A percentile compares a stretch with the other conserved stretches of the same genome.
These are phyloP conservation scores for Monosporascus ibericus DNA, from an alignment of 2,329 filamentous ascomycete species.

Conservation along the genomic window DNA sequence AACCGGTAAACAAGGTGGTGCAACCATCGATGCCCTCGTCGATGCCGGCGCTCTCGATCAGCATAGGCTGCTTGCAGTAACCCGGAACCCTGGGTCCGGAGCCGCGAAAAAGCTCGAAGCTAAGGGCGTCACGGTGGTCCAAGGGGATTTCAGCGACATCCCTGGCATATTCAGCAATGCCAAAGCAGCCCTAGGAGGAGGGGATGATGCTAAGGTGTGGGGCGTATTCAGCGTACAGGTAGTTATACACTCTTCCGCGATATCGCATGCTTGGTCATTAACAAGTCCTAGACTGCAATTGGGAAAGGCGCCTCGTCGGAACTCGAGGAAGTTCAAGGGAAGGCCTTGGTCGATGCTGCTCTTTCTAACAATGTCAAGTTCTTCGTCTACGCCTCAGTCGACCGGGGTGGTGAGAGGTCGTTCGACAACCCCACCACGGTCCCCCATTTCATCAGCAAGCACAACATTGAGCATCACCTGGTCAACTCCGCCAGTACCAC, in stretches of 20 bases:
- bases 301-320: slow-evolving; percentile 20
- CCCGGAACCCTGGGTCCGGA: slow-evolving; percentile 46
- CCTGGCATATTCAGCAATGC: slow-evolving; percentile 38
- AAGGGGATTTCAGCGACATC: slow-evolving; percentile 50
- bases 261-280: neutral
- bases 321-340: slow-evolving; percentile 47
- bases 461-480: slow-evolving; percentile 55
- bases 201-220: slow-evolving; percentile 35
- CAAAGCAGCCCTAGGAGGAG: slow-evolving; percentile 26
- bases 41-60: slow-evolving; percentile 31
- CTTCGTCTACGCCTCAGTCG: slow-evolving; percentile 57
- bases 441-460: slow-evolving; percentile 56
- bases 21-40: slow-evolving; percentile 26
- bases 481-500: slow-evolving; percentile 30
- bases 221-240: slow-evolving; percentile 58
- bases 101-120: slow-evolving; percentile 42
- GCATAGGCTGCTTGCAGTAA: slow-evolving; percentile 54
- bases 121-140: slow-evolving; percentile 45
- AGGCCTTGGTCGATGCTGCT: slow-evolving; percentile 47
- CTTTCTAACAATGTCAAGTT: slow-evolving; percentile 47
- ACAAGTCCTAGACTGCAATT: neutral
- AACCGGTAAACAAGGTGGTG: slow-evolving; percentile 33
- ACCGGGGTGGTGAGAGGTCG: slow-evolving; percentile 48
- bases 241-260: slow-evolving; percentile 4
- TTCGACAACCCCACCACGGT: slow-evolving; percentile 45